Base-by-base conservation (phyloP, 495 filamentous ascomycete species). In the Aspergillus egyptiacus region DNA sequence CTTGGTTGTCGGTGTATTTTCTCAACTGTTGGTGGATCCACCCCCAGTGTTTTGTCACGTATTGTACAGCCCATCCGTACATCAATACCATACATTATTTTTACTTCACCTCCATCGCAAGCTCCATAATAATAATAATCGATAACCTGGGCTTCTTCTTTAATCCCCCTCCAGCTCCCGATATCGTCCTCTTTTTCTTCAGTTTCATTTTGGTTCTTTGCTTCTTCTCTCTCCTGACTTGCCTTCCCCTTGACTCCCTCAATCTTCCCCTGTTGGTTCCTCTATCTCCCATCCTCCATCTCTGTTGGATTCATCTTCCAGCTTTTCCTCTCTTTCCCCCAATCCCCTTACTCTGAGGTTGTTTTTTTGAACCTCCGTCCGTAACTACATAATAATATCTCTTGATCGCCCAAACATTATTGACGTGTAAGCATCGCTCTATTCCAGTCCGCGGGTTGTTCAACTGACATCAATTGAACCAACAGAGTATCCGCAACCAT, bases 401-500 rank as follows among this genome's bases (percentile, higher is more conserved):
- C 35, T 40, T 18, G 14, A 10, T 31, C 8, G n/a, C n/a, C 28
- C 36, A 50, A 55, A 42, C 53, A 51, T 54, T 56, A 44, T 57
- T 57, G 51, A 57, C 47, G 60, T 57, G 60, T 58, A 60, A 42
- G 57, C 22, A 38, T 25, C 18, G 14, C 20, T 28, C 17, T 31
- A 24, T 18, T 18, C 7, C 23, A 28, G n/a, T 27, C 28, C 32
- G 38, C 44, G 49, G 18, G 31, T 38, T 18, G 13, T 18, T 35
- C 18, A 20, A 38, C 34, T 50, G 22, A 43, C 36, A 49, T 25
- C 43, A 38, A 42, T 51, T 23, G 28, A 45, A 28, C 43, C 7
- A 32, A 48, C 30, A 59, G 50, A 60, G 46, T 55, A 42, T 43
- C 39, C 46, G 47, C 49, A 69, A 75, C 56, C 55, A 79, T 78